Evolutionary conservation across 805 yeast genomes (phyloP).

Genomic region (Candida silvicultrix): DNA sequence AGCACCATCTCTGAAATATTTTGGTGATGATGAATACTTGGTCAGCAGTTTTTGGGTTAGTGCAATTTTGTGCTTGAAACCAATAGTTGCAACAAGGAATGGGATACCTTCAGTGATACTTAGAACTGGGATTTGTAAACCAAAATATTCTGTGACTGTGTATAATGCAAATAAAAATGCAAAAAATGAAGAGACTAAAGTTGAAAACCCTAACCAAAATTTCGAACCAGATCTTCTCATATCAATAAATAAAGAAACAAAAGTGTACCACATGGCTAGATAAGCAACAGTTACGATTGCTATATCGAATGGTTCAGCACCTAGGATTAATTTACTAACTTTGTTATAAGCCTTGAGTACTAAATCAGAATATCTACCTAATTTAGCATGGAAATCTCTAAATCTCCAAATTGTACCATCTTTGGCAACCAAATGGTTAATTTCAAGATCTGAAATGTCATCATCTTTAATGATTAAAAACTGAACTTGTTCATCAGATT

Average conservation of each 20-base stretch:
- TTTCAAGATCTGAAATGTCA: conserved; percentile 7
- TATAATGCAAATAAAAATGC: conserved; percentile 79
- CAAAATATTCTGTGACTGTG: conserved; percentile 48
- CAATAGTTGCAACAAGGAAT: conserved; percentile 85
- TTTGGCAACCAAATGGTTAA: conserved; percentile 12
- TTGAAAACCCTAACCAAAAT: conserved; percentile 80
- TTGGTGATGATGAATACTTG: conserved; percentile 14
- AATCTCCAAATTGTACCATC: conserved; percentile 56
- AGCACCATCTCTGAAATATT: conserved; percentile 26
- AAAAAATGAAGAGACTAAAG: conserved; percentile 70
- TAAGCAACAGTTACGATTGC: conserved; percentile 76
- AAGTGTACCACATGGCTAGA: conserved; percentile 80
- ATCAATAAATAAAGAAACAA: conserved; percentile 65
- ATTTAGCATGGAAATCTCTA: conserved; percentile 45
- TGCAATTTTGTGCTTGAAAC: conserved; percentile 79
- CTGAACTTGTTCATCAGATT: conserved; percentile 33
- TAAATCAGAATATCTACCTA: conserved; percentile 52
- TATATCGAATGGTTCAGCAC: conserved; percentile 84
- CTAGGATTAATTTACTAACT: conserved; percentile 41
- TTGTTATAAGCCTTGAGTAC: conserved; percentile 33
- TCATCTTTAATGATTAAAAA: conserved; percentile 27
- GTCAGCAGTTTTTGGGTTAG: conserved; percentile 57
- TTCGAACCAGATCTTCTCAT: conserved; percentile 76
- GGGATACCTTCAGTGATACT: conserved; percentile 89
- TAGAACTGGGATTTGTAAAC: conserved; percentile 59